These are phyloP conservation scores for Prunus padus DNA, from an alignment of 306 rosid genomes.

Conservation along the genomic window DNA sequence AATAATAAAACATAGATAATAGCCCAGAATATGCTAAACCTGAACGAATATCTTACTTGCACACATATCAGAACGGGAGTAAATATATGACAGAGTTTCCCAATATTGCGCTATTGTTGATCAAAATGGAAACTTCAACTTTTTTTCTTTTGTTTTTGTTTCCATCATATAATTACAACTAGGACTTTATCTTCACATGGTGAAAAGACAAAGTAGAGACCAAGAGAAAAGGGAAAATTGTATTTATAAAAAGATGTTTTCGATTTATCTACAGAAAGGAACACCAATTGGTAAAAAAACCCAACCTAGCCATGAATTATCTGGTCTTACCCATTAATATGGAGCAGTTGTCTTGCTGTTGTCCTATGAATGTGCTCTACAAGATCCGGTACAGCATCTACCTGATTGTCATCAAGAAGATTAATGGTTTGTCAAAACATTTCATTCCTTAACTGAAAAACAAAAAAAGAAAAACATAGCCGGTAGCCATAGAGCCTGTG, in stretches of 20 bases:
- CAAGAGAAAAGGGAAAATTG: not conserved
- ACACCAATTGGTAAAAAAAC: not conserved
- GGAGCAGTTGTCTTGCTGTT: slow-evolving; percentile 77
- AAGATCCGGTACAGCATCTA: slow-evolving; percentile 97
- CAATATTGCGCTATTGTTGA: not conserved
- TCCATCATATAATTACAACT: not conserved
- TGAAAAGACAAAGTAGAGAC: slow-evolving; percentile 2
- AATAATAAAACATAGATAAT: not conserved
- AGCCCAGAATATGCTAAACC: not conserved
- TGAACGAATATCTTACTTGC: not conserved
- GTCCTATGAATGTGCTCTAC: slow-evolving; percentile 77
- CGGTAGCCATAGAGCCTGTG: not conserved
- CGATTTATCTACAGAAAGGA: not conserved
- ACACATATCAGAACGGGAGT: not conserved
- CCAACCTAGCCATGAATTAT: not conserved
- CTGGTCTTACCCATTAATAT: slow-evolving; percentile 79
- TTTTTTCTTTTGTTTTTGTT: not conserved
- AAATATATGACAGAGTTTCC: not conserved
- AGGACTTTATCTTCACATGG: not conserved
- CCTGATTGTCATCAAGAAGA: slow-evolving; percentile 43
- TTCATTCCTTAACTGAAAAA: not conserved
- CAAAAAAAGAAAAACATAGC: not conserved
- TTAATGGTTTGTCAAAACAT: slow-evolving; percentile 6
- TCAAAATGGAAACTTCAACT: not conserved
- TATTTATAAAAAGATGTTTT: not conserved